Percentiles rank a stretch among this genome's conserved stretches.
Evolutionary conservation across 371 early-diverging fungal species (phyloP).

Genomic region (Mucor racemosus): DNA sequence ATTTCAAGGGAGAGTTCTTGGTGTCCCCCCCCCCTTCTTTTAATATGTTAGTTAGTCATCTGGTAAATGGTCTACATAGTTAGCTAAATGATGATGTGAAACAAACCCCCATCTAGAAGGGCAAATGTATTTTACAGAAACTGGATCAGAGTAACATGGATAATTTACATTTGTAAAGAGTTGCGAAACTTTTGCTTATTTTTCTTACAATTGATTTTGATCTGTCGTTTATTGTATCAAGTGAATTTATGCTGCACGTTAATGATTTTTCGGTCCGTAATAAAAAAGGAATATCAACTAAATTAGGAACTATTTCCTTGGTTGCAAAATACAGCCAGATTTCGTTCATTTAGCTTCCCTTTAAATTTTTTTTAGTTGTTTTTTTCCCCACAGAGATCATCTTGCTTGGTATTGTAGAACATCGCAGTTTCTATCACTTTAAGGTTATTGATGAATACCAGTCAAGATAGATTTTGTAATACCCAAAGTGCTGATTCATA

Average conservation of each 20-base stretch:
- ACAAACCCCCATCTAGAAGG: not conserved
- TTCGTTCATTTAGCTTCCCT: not conserved
- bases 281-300: not conserved
- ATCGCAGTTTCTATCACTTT: not conserved
- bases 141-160: not conserved
- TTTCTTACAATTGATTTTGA: not conserved
- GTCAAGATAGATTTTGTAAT: too few species aligned
- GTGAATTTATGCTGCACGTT: not conserved
- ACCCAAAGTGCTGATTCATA: too few species aligned
- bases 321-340: not conserved
- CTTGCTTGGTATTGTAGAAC: not conserved
- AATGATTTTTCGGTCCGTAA: not conserved
- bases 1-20: too few species aligned
- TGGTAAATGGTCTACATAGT: not conserved
- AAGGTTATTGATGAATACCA: too few species aligned
- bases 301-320: not conserved
- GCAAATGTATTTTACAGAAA: not conserved
- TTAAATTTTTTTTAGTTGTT: not conserved
- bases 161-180: too few species aligned
- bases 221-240: not conserved
- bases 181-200: not conserved
- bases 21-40: too few species aligned
- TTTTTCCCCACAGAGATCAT: slow-evolving; percentile 4
- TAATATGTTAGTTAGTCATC: too few species aligned
- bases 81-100: not conserved